These are phyloP conservation scores for Cladosporium velox DNA, from an alignment of 2,329 filamentous ascomycete genomes.

Conservation along the genomic window DNA sequence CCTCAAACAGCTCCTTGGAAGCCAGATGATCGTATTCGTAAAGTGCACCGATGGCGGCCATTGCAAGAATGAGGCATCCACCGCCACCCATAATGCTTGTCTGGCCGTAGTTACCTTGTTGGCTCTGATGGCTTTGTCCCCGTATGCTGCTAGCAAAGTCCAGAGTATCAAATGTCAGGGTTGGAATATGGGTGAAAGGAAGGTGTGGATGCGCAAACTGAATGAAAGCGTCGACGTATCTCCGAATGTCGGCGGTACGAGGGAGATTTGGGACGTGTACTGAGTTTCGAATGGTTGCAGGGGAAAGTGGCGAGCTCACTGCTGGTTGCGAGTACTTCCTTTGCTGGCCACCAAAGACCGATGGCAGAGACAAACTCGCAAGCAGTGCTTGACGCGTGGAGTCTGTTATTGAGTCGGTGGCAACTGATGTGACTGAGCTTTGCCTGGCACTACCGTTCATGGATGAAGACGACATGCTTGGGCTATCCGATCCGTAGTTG, in stretches of 20 bases:
- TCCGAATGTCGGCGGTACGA: constrained; percentile 80
- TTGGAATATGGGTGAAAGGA: constrained; percentile 91
- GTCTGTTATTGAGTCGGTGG: constrained; percentile 67
- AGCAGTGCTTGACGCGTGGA: constrained; percentile 65
- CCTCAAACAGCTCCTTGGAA: constrained; percentile 85
- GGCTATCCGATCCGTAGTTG: constrained; percentile 69
- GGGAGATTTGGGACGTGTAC: constrained; percentile 61
- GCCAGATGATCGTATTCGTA: constrained; percentile 82
- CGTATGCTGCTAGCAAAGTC: constrained; percentile 63
- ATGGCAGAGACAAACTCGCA: constrained; percentile 61
- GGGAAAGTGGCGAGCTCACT: constrained; percentile 55
- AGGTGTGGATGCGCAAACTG: constrained; percentile 91
- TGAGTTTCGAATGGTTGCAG: constrained; percentile 34
- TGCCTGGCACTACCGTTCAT: constrained; percentile 66
- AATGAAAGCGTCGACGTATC: constrained; percentile 87
- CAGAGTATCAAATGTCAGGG: constrained; percentile 83
- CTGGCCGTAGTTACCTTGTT: constrained; percentile 54
- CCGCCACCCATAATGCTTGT: constrained; percentile 69
- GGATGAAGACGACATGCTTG: constrained; percentile 64
- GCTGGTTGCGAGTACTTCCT: constrained; percentile 62
- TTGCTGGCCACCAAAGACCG: constrained; percentile 52
- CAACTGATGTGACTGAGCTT: constrained; percentile 61
- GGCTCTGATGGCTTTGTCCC: constrained; percentile 49
- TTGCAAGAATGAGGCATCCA: constrained; percentile 82
- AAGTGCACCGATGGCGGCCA: constrained; percentile 82